phyloP scores from a whole-genome alignment of 495 filamentous ascomycete genomes.

The Penicillium salamii region DNA sequence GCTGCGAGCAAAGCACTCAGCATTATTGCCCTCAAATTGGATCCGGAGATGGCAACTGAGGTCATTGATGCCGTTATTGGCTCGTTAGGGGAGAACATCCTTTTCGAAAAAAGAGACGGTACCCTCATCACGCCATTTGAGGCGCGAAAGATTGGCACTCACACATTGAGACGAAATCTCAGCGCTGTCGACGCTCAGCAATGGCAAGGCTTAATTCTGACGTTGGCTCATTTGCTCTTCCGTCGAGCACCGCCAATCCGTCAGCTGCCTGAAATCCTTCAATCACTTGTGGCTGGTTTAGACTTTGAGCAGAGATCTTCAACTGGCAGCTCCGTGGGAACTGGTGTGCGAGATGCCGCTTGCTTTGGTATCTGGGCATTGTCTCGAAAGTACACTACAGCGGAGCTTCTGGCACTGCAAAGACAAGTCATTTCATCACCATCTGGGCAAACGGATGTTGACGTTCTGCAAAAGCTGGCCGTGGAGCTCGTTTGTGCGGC shows the following conservation, averaged over 20 bases:
- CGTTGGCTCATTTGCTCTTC: slow-evolving; percentile 80
- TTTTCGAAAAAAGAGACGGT: slow-evolving; percentile 54
- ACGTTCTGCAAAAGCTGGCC: slow-evolving; percentile 71
- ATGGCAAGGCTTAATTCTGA: slow-evolving; percentile 92
- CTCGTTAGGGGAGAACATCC: slow-evolving; percentile 70
- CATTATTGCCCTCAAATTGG: slow-evolving; percentile 74
- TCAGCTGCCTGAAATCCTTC: slow-evolving; percentile 66
- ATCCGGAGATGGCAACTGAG: slow-evolving; percentile 74
- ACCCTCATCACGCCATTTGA: slow-evolving; percentile 35
- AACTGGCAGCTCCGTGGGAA: slow-evolving; percentile 78
- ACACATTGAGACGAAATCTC: slow-evolving; percentile 54
- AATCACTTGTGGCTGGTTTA: slow-evolving; percentile 68
- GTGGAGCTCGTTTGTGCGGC: slow-evolving; percentile 76
- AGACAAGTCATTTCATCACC: slow-evolving; percentile 31
- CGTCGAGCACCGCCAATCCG: slow-evolving; percentile 66
- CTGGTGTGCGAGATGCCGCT: slow-evolving; percentile 93
- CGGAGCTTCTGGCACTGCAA: slow-evolving; percentile 66
- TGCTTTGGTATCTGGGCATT: slow-evolving; percentile 95
- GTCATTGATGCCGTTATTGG: slow-evolving; percentile 82
- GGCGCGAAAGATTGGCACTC: slow-evolving; percentile 27
- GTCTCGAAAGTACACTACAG: slow-evolving; percentile 80
- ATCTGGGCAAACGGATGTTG: slow-evolving; percentile 25
- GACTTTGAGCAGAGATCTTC: slow-evolving; percentile 81
- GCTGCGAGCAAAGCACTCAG: slow-evolving; percentile 91
- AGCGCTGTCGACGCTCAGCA: slow-evolving; percentile 71